These are phyloP conservation scores for Huntiella omanensis DNA, from an alignment of 2,329 filamentous ascomycete species.

Conservation along the genomic window DNA sequence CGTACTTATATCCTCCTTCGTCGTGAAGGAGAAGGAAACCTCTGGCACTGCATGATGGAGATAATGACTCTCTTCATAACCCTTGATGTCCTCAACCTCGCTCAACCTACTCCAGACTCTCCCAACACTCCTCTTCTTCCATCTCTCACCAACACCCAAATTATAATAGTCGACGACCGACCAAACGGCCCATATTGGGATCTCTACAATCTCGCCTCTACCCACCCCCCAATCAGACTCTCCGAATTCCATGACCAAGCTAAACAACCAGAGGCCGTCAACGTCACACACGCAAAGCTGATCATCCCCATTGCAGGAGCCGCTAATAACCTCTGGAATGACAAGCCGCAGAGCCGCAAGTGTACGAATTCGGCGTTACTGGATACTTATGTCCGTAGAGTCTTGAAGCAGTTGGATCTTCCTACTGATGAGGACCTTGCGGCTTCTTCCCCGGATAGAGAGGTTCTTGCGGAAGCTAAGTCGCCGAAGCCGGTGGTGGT, in stretches of 20 bases:
- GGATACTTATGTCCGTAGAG: constrained; percentile 18
- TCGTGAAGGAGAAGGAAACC: constrained; percentile 18
- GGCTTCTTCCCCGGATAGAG: not conserved
- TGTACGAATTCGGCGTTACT: constrained; percentile 20
- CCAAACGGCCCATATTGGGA: constrained; percentile 19
- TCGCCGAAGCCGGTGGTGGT: constrained; percentile 13
- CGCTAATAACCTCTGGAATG: constrained; percentile 22
- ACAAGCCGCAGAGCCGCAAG: constrained; percentile 1
- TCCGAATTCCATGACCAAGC: constrained; percentile 12
- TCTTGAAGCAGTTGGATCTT: constrained; percentile 17
- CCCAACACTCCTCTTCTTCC: not conserved
- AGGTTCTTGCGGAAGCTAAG: constrained; percentile 7
- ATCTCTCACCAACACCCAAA: constrained; percentile 15
- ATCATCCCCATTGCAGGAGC: constrained; percentile 23
- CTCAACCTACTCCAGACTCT: not conserved
- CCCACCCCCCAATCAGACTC: constrained; percentile 16
- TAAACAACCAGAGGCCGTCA: not conserved
- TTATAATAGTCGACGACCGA: constrained; percentile 20
- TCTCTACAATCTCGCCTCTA: constrained; percentile 21
- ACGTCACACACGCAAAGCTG: constrained; percentile 15
- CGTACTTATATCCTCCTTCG: constrained; percentile 12
- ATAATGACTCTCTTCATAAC: constrained; percentile 18
- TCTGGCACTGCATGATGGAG: constrained; percentile 20
- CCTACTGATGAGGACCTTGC: constrained; percentile 1
- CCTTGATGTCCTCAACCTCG: constrained; percentile 18